Base-by-base conservation (phyloP, 306 rosid genomes). In the Gastrolobium villosum region DNA sequence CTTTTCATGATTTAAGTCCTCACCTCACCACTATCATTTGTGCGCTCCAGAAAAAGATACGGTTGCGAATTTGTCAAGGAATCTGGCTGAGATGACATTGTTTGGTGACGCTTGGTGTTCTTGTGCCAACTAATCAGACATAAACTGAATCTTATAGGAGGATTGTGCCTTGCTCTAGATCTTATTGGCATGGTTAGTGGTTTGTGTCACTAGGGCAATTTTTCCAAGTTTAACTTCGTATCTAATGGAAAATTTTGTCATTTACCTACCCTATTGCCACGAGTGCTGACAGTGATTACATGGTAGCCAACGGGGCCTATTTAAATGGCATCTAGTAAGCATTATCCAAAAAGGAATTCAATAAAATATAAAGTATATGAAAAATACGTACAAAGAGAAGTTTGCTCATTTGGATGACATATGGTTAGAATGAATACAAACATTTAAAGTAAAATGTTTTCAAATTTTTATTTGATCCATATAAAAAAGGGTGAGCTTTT, bases 1-100 rank as follows among this genome's bases (percentile, higher is more conserved):
- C 68, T 64, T 80, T 66, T 64, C 72, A 67, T 72, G 72, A 78
- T 78, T 70, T 5, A 31, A 10, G 61, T 20, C 62, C 84, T 65
- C 69, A 49, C 62, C 84, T 65, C 69, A 49, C 61, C 78, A 65
- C 78, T 60, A 78, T 36, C 32, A 20, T 46, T 11, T 39, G 28
- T 31, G 26, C 26, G 26, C 26, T 20, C 26, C 26, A 20, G 26
- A 20, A 20, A 20, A 20, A 48, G 73, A 78, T 43, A 32, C 26
- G 37, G 64, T 65, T 56, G 57, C 44, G 9, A 64, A 63, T 56
- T 13, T 65, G 11, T 6, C 26, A 6, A 67, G 40, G 35, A 53
- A 74, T 54, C 65, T 68, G 61, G 2, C 50, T 6, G 6, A 50
- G 69, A 61, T 14, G 65, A 28, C 35, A 52, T 79, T 43, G 49